Percentiles rank a stretch among this genome's conserved stretches.
These are phyloP conservation scores for Colletotrichum chrysophilum DNA, from an alignment of 2,329 filamentous ascomycete genomes.

Conservation along the genomic window DNA sequence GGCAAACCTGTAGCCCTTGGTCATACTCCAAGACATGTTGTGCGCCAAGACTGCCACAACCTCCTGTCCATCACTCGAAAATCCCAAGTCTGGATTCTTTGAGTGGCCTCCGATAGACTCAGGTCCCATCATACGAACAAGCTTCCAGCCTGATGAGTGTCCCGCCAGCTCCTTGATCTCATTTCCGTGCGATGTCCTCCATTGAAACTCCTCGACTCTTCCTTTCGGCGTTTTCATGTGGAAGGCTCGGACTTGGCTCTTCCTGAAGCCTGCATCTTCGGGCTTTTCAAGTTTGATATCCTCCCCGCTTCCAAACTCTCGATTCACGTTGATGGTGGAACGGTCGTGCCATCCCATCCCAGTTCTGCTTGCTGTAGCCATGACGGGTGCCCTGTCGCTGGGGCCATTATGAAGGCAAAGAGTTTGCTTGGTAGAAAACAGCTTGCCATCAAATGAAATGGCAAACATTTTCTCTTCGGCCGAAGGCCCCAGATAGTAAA, in stretches of 20 bases:
- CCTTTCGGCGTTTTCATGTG: background rate
- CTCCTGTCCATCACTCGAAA: constrained; percentile 21
- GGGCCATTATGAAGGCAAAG: constrained; percentile 9
- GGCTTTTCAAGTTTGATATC: background rate
- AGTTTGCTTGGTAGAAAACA: constrained; percentile 1
- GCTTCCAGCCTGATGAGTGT: constrained; percentile 19
- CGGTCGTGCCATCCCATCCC: background rate
- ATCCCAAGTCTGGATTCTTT: background rate
- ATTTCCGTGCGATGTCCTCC: constrained; percentile 7
- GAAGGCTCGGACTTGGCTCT: background rate
- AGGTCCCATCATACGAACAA: constrained; percentile 11
- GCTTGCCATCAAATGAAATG: background rate
- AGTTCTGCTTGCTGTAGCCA: background rate
- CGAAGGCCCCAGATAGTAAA: constrained; percentile 3
- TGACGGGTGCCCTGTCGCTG: background rate
- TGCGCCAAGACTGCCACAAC: constrained; percentile 21
- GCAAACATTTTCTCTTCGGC: background rate
- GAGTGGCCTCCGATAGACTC: background rate
- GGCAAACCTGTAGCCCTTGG: constrained; percentile 5
- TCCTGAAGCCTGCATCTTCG: background rate
- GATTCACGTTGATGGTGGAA: background rate
- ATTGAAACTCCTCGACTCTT: constrained; percentile 13
- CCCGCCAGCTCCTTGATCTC: constrained; percentile 18
- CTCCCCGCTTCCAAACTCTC: background rate
- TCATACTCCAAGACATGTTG: constrained; percentile 17